Evolutionary conservation across 805 yeast species (phyloP).

Genomic region (Cyberlindnera subsufficiens): DNA sequence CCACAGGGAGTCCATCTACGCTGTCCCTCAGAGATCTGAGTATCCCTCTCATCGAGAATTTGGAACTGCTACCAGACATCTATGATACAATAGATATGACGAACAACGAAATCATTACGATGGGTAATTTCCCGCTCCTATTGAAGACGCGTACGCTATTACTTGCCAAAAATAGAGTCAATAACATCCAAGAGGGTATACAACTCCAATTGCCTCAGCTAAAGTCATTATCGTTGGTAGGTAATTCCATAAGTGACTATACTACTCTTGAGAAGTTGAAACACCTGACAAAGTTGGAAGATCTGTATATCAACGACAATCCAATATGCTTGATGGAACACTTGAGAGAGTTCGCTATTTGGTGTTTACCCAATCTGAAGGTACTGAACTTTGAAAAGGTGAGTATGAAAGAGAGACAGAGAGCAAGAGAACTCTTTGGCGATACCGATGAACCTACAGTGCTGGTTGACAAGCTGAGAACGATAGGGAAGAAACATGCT

Average conservation of each 20-base stretch:
- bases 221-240: slow-evolving; percentile 42
- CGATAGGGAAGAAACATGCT: neutral
- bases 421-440: slow-evolving; percentile 41
- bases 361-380: slow-evolving; percentile 56
- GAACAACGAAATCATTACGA: slow-evolving; percentile 58
- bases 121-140: slow-evolving; percentile 46
- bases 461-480: slow-evolving; percentile 16
- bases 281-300: slow-evolving; percentile 36
- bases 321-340: slow-evolving; percentile 43
- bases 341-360: slow-evolving; percentile 56
- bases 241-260: slow-evolving; percentile 45
- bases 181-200: slow-evolving; percentile 31
- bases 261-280: slow-evolving; percentile 34
- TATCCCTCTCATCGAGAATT: slow-evolving; percentile 1
- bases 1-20: neutral
- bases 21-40: slow-evolving; percentile 1
- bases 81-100: slow-evolving; percentile 62
- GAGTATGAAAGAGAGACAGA: slow-evolving; percentile 44
- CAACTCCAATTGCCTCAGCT: slow-evolving; percentile 39
- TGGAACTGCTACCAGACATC: slow-evolving; percentile 24
- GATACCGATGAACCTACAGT: slow-evolving; percentile 9
- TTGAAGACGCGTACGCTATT: slow-evolving; percentile 45
- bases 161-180: slow-evolving; percentile 57
- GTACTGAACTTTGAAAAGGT: slow-evolving; percentile 67
- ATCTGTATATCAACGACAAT: slow-evolving; percentile 52